These are phyloP conservation scores for Bocquillonia castaneifolia DNA, from an alignment of 441 rosid genomes.

Conservation along the genomic window DNA sequence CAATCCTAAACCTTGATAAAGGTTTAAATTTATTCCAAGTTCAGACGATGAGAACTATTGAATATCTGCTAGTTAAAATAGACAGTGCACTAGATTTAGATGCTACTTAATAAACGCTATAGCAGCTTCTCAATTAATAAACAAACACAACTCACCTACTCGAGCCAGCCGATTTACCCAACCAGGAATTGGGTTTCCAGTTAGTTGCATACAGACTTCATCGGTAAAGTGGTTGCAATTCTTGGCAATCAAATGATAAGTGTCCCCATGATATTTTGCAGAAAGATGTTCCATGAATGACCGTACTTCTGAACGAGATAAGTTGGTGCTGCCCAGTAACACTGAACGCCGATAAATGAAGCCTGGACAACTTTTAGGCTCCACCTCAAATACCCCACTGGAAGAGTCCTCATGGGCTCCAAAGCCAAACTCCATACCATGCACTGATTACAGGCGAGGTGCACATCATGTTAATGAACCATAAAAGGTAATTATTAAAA, in stretches of 20 bases:
- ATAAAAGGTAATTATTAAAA: not conserved
- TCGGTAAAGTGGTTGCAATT: constrained; percentile 96
- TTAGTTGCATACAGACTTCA: constrained; percentile 63
- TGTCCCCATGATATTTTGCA: constrained; percentile 70
- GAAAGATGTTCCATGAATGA: constrained; percentile 83
- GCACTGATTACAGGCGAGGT: constrained; percentile 42
- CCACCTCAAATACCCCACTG: constrained; percentile 93
- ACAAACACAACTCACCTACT: constrained; percentile 50
- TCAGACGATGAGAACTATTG: constrained; percentile 10
- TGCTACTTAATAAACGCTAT: constrained; percentile 12
- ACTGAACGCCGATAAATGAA: constrained; percentile 82
- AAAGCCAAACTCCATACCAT: constrained; percentile 82
- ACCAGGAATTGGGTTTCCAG: constrained; percentile 87
- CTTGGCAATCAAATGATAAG: constrained; percentile 93
- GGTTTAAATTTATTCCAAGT: not conserved
- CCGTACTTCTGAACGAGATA: constrained; percentile 70
- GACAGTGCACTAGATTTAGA: constrained; percentile 10
- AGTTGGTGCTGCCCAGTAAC: constrained; percentile 56
- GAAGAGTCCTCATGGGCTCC: constrained; percentile 87
- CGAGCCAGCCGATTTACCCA: constrained; percentile 94
- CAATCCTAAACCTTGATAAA: constrained; percentile 4
- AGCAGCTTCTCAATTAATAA: constrained; percentile 12
- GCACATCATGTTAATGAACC: constrained; percentile 20
- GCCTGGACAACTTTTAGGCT: constrained; percentile 90
- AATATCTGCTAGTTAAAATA: not conserved